Conservation (phyloP, 306 rosid genomes). For the Psophocarpus tetragonolobus region DNA sequence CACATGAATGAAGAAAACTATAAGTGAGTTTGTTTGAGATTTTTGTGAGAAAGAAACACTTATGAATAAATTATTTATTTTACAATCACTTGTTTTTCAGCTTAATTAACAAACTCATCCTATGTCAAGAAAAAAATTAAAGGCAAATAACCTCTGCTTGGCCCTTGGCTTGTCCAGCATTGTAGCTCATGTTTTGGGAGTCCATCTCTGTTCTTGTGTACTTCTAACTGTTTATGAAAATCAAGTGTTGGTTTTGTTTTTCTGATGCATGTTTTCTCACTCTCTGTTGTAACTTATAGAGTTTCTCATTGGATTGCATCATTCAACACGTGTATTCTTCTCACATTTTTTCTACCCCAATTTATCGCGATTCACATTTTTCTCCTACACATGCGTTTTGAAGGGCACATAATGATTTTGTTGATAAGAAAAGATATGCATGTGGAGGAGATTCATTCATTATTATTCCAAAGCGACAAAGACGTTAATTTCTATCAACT, state of each 20-base stretch:
- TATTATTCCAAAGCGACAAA: too few relatives aligned
- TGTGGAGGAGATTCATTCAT: slow-evolving; percentile 12
- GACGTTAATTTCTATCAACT: too few relatives aligned
- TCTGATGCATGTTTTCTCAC: neutral
- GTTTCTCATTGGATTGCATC: neutral
- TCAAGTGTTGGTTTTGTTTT: neutral
- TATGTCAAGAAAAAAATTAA: too few relatives aligned
- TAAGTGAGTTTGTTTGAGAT: neutral
- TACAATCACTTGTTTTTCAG: too few relatives aligned
- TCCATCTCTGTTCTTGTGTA: slow-evolving; percentile 33
- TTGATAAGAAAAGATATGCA: neutral
- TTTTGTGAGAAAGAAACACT: too few relatives aligned
- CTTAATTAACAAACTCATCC: too few relatives aligned
- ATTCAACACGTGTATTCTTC: neutral
- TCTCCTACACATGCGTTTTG: neutral
- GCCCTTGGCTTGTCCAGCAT: slow-evolving; percentile 66
- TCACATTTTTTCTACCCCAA: neutral
- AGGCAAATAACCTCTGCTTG: slow-evolving; percentile 44
- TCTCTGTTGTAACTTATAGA: neutral
- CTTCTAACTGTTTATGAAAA: neutral
- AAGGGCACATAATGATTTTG: neutral
- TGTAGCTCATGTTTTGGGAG: slow-evolving; percentile 40
- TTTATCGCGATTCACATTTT: neutral
- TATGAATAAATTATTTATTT: too few relatives aligned
- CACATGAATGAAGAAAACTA: neutral